Conservation (phyloP, 2,329 filamentous ascomycete species). For the Ceratocystis albifundus region DNA sequence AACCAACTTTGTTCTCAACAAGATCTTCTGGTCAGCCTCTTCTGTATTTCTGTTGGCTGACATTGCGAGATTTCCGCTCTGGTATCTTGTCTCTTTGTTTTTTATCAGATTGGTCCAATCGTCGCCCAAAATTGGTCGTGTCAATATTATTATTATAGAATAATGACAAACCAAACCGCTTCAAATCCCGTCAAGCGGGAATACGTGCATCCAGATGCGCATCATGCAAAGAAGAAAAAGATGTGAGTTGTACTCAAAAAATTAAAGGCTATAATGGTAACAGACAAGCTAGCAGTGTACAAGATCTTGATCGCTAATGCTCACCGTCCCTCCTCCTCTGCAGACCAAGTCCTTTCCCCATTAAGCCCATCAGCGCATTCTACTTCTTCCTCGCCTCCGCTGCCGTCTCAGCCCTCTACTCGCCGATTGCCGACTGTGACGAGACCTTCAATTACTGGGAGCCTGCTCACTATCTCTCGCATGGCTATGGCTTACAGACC, state of each 20-base stretch:
- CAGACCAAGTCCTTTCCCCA: conserved; percentile 31
- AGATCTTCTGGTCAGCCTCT: background rate
- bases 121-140: too few relatives aligned
- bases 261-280: too few relatives aligned
- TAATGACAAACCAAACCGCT: conserved; percentile 25
- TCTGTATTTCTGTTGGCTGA: too few relatives aligned
- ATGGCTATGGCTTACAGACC: conserved; percentile 88
- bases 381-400: conserved; percentile 68
- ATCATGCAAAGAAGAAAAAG: conserved; percentile 39
- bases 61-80: too few relatives aligned
- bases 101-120: too few relatives aligned
- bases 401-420: conserved; percentile 62
- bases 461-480: conserved; percentile 82
- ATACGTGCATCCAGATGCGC: conserved; percentile 40
- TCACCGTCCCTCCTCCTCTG: background rate
- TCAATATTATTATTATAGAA: background rate
- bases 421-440: conserved; percentile 94
- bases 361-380: conserved; percentile 66
- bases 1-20: too few relatives aligned
- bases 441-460: conserved; percentile 99
- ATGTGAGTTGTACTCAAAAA: conserved; percentile 31
- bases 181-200: conserved; percentile 28
- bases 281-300: background rate
- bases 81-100: too few relatives aligned
- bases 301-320: background rate